Percentiles rank a stretch among this genome's conserved stretches.
phyloP scores from a whole-genome alignment of 768 basidiomycete genomes.

The Amanita polypyramis region DNA sequence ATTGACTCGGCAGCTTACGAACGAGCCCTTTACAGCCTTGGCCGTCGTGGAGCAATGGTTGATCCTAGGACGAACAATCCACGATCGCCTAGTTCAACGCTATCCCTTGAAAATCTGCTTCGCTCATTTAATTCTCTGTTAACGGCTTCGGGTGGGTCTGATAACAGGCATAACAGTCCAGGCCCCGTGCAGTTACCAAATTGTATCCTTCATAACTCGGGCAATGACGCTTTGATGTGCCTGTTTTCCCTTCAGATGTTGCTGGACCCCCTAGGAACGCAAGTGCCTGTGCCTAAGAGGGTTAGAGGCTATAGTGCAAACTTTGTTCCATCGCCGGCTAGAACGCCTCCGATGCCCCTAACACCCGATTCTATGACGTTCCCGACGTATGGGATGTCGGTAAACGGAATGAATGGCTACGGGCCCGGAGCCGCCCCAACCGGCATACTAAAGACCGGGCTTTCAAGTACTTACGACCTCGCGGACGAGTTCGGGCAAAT shows the following conservation, averaged over 20 bases:
- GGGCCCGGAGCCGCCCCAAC: constrained; percentile 6
- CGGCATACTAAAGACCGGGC: constrained; percentile 10
- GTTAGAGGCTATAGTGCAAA: constrained; percentile 10
- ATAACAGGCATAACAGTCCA: constrained; percentile 10
- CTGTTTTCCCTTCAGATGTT: constrained; percentile 64
- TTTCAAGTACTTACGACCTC: constrained; percentile 20
- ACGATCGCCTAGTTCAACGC: constrained; percentile 37
- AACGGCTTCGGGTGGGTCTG: constrained; percentile 13
- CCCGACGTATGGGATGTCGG: neutral
- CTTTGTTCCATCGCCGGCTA: neutral
- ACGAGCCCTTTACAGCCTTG: constrained; percentile 45
- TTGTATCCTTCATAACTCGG: constrained; percentile 58
- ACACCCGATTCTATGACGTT: neutral
- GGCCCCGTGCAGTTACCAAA: constrained; percentile 20
- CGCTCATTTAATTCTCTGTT: constrained; percentile 40
- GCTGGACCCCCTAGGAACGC: constrained; percentile 41
- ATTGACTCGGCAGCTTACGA: constrained; percentile 61
- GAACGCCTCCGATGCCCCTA: constrained; percentile 2
- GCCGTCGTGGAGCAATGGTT: constrained; percentile 48
- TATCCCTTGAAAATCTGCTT: constrained; percentile 58
- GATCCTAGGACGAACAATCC: constrained; percentile 46
- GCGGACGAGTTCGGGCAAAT: constrained; percentile 31
- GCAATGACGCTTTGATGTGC: constrained; percentile 67
- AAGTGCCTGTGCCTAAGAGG: constrained; percentile 24
- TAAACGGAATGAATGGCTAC: constrained; percentile 6